Conservation (phyloP, 2,329 filamentous ascomycete species). For the Leptographium lundbergii region DNA sequence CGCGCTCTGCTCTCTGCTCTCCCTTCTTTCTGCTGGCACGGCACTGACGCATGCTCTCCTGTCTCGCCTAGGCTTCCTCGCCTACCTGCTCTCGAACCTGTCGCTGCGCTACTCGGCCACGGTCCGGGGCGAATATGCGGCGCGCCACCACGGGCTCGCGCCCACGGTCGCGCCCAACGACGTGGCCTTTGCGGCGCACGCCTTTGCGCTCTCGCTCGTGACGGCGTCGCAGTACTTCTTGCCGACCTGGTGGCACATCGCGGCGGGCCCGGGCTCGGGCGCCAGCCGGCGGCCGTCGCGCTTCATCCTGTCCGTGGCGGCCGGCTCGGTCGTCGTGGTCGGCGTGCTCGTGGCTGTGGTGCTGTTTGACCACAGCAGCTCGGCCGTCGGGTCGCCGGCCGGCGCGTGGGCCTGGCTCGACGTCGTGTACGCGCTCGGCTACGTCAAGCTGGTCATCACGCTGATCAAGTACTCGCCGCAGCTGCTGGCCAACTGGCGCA, state of each 20-base stretch:
- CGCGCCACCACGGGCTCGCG: constrained; percentile 59
- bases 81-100: constrained; percentile 63
- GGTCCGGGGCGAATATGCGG: constrained; percentile 72
- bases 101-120: constrained; percentile 67
- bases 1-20: not conserved
- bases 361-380: constrained; percentile 14
- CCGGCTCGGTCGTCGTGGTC: constrained; percentile 53
- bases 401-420: constrained; percentile 51
- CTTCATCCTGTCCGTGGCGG: constrained; percentile 55
- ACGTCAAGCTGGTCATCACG: constrained; percentile 81
- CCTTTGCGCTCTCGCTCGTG: constrained; percentile 56
- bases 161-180: constrained; percentile 88
- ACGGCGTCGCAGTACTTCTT: constrained; percentile 69
- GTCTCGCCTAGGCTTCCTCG: constrained; percentile 44
- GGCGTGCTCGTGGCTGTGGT: constrained; percentile 35
- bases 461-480: constrained; percentile 90
- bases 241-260: constrained; percentile 63
- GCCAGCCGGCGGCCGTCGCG: constrained; percentile 39
- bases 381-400: constrained; percentile 5
- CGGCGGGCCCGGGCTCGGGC: constrained; percentile 13
- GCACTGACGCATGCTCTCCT: not conserved
- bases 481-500: constrained; percentile 68
- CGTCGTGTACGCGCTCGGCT: constrained; percentile 57
- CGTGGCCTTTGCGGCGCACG: constrained; percentile 76
- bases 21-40: not conserved